phyloP scores from a whole-genome alignment of 495 filamentous ascomycete genomes.

The Neurospora sp. region DNA sequence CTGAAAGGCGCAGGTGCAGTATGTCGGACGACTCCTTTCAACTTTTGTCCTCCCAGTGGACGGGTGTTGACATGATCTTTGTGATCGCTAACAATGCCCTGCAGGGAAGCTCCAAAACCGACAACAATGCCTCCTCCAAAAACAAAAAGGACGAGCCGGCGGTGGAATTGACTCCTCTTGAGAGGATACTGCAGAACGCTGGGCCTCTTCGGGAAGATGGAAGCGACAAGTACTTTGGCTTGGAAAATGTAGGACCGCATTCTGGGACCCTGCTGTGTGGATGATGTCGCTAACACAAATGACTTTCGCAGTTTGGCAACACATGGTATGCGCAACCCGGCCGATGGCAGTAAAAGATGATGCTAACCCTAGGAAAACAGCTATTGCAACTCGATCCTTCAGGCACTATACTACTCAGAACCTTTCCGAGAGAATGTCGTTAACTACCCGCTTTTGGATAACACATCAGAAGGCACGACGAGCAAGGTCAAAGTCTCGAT shows the following conservation, averaged over 20 bases:
- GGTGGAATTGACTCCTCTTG: conserved; percentile 63
- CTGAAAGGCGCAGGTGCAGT: conserved; percentile 29
- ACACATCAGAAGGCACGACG: conserved; percentile 33
- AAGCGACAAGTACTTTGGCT: conserved; percentile 95
- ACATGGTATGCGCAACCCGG: conserved; percentile 60
- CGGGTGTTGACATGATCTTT: not conserved
- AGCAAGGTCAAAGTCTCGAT: conserved; percentile 40
- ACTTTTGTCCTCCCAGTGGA: not conserved
- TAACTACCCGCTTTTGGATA: conserved; percentile 63
- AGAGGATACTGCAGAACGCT: conserved; percentile 72
- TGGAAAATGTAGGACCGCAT: conserved; percentile 75
- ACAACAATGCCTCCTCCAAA: conserved; percentile 27
- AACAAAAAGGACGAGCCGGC: conserved; percentile 64
- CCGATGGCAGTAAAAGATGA: not conserved
- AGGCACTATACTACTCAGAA: conserved; percentile 91
- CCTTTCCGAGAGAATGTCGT: conserved; percentile 93
- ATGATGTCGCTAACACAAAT: conserved; percentile 12
- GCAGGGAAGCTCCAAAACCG: conserved; percentile 27
- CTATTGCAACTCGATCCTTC: conserved; percentile 96
- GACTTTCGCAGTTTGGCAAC: conserved; percentile 68
- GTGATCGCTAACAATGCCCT: not conserved
- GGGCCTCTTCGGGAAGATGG: conserved; percentile 75
- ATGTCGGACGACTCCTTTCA: conserved; percentile 4
- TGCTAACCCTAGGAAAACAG: conserved; percentile 30
- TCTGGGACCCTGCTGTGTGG: not conserved